phyloP scores from a whole-genome alignment of 208 protist species.

The Acanthamoeba castellanii region DNA sequence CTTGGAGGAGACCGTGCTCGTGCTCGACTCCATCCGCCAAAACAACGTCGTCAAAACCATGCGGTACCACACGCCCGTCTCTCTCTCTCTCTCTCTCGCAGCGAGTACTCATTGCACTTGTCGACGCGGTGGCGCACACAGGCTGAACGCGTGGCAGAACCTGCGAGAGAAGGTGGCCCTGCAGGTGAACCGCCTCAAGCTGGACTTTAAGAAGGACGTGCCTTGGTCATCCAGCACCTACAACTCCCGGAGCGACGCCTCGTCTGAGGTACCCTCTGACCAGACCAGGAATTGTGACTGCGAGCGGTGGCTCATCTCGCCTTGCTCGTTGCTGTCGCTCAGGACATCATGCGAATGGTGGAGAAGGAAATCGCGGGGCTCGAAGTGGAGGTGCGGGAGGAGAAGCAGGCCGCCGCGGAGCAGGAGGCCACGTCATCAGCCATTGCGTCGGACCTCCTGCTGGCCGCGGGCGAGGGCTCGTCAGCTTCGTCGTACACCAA shows the following conservation, averaged over 20 bases:
- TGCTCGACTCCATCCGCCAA: constrained; percentile 35
- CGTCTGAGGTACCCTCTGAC: background rate
- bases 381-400: background rate
- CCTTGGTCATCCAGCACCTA: background rate
- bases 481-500: background rate
- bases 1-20: background rate
- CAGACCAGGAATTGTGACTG: background rate
- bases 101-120: too few relatives aligned
- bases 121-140: background rate
- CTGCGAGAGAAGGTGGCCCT: constrained; percentile 4
- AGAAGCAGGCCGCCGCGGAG: background rate
- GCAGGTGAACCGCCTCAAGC: constrained; percentile 8
- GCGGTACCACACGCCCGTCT: background rate
- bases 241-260: background rate
- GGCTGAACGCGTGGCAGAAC: constrained; percentile 46
- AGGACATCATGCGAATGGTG: constrained; percentile 49
- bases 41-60: constrained; percentile 40
- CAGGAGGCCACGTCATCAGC: background rate
- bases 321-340: background rate
- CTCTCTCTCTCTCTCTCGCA: background rate
- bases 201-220: background rate
- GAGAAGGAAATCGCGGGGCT: constrained; percentile 38
- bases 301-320: background rate
- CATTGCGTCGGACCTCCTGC: background rate
- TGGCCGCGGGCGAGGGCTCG: too few relatives aligned